These are phyloP conservation scores for Ulmus americana DNA, from an alignment of 331 rosid genomes.

Conservation along the genomic window DNA sequence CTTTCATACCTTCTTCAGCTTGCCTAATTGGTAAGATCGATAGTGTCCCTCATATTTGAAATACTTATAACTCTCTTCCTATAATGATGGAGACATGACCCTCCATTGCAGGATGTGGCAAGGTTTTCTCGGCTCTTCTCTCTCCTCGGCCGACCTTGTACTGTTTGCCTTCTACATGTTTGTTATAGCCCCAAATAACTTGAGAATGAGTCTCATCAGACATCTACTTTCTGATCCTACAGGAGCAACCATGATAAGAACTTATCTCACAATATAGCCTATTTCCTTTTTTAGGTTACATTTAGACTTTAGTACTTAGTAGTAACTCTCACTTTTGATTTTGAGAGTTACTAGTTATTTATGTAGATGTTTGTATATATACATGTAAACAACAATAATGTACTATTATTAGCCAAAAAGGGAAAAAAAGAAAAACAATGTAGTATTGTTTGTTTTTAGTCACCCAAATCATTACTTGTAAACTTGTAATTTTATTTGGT, in stretches of 20 bases:
- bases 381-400: neutral
- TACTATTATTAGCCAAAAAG: neutral
- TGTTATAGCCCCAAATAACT: slow-evolving; percentile 75
- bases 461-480: no score
- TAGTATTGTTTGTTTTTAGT: no score
- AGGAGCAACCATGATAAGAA: slow-evolving; percentile 79
- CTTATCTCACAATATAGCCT: slow-evolving; percentile 58
- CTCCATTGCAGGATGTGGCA: slow-evolving; percentile 78
- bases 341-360: slow-evolving; percentile 2
- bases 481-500: no score
- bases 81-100: neutral
- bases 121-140: slow-evolving; percentile 91
- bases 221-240: slow-evolving; percentile 90
- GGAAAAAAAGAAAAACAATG: no score
- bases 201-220: slow-evolving; percentile 77
- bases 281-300: neutral
- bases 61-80: neutral
- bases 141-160: slow-evolving; percentile 73
- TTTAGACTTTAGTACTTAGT: neutral
- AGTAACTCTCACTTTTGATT: neutral
- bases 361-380: slow-evolving; percentile 8
- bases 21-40: slow-evolving; percentile 66
- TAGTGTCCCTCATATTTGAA: slow-evolving; percentile 11
- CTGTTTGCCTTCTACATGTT: slow-evolving; percentile 87
- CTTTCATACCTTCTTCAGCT: slow-evolving; percentile 83